These are phyloP conservation scores for Paxillus involutus DNA, from an alignment of 768 basidiomycete genomes.

Conservation along the genomic window DNA sequence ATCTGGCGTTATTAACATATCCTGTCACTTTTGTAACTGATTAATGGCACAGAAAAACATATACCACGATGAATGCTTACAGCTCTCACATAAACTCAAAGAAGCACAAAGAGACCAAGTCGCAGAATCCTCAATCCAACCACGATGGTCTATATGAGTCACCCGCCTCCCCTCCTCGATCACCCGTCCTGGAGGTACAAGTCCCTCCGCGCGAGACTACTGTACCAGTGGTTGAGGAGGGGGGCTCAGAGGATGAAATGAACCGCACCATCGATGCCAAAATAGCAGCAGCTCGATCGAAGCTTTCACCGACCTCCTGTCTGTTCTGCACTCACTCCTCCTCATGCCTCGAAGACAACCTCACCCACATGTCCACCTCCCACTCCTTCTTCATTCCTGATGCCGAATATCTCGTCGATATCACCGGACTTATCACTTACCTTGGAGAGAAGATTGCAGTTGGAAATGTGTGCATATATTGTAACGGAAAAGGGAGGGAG, in stretches of 20 bases:
- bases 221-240: slow-evolving; percentile 33
- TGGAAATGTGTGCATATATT: slow-evolving; percentile 92
- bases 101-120: slow-evolving; percentile 81
- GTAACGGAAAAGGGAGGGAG: slow-evolving; percentile 79
- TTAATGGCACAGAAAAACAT: slow-evolving; percentile 65
- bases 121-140: neutral
- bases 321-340: slow-evolving; percentile 76
- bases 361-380: slow-evolving; percentile 80
- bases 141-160: slow-evolving; percentile 14
- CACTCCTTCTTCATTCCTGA: slow-evolving; percentile 99
- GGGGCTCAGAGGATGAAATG: slow-evolving; percentile 46
- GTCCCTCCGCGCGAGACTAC: slow-evolving; percentile 6
- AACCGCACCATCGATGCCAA: slow-evolving; percentile 67
- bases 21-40: neutral
- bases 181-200: slow-evolving; percentile 2
- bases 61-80: slow-evolving; percentile 88
- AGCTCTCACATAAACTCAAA: slow-evolving; percentile 85
- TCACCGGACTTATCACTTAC: slow-evolving; percentile 77
- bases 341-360: slow-evolving; percentile 57
- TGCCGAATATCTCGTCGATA: slow-evolving; percentile 83
- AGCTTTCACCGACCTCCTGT: slow-evolving; percentile 65
- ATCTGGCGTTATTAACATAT: neutral
- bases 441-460: slow-evolving; percentile 92
- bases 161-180: slow-evolving; percentile 6
- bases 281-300: slow-evolving; percentile 68